phyloP scores from a whole-genome alignment of 2,329 filamentous ascomycete genomes.

The Neonectria magnoliae region DNA sequence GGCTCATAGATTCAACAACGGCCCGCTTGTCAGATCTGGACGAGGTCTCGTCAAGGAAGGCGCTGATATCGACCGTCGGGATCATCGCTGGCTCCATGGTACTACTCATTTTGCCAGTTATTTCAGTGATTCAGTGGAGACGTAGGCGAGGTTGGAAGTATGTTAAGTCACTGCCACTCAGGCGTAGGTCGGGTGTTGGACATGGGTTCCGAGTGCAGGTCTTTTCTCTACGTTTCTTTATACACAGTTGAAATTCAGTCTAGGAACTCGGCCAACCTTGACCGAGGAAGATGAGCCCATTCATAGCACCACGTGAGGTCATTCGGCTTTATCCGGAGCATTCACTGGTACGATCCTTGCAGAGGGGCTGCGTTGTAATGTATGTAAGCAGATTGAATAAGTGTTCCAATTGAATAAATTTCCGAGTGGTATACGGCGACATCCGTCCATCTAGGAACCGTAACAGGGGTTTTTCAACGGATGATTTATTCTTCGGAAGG shows the following conservation, averaged over 20 bases:
- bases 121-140: neutral
- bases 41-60: neutral
- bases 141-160: neutral
- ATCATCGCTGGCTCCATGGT: neutral
- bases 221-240: neutral
- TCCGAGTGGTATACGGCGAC: neutral
- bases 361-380: neutral
- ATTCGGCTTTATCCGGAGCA: neutral
- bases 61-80: neutral
- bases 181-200: neutral
- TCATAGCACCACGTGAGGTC: neutral
- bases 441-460: neutral
- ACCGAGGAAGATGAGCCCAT: neutral
- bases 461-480: no score
- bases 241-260: neutral
- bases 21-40: neutral
- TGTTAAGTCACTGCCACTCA: neutral
- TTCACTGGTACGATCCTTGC: neutral
- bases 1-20: neutral
- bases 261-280: neutral
- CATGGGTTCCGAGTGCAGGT: neutral
- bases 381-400: neutral
- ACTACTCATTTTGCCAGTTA: neutral
- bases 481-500: no score
- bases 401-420: neutral